Evolutionary conservation across 1,284 basidiomycete genomes (phyloP), one percentile per base, ranked within the genome.

Genomic region (Sanguinoderma infundibulare): DNA sequence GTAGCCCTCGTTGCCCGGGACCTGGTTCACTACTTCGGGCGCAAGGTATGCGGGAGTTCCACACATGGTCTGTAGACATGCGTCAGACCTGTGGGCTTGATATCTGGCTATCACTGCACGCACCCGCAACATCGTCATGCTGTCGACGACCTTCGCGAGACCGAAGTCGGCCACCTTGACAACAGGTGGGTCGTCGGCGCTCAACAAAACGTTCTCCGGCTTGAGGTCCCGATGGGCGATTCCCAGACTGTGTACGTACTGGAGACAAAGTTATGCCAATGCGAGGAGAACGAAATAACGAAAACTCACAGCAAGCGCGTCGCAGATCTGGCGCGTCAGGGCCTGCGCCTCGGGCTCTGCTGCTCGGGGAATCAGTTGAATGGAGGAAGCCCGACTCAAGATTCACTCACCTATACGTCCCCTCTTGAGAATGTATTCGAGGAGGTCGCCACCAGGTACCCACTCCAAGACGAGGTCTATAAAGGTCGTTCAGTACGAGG

Each of bases 101-200:
- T 7, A 20, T 30, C 6, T 14, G 10, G 38, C 5, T 10, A 39
- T 14, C 10, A 39, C 17, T 17, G 14, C 8, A 76, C 83, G 9
- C 65, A 90, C 90, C 62, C 82, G 81, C 12, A 92, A 75, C 82
- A 89, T 88, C 0, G 91, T 92, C 66, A 85, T 70, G 65, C 84
- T 87, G 66, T 92, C 90, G 44, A 94, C 87, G 59, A 90, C 87
- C 73, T 98, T 98, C 0, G 96, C 95, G 14, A 98, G 83, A 3
- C 96, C 96, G 73, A 97, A 98, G 74, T 97, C 96, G 2, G 95
- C 95, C 28, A 98, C 89, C 71, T 95, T 95, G 65, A 91, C 85
- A 2, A 78, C 72, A 0, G 91, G 90, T 0, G 89, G 85, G 1
- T 79, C 59, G 42, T 88, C 84, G 10, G 71, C 79, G 0, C 92